A percentile compares a stretch with the other conserved stretches of the same genome.
These are phyloP conservation scores for Cystobasidiaceae sp. DNA, from an alignment of 1,284 basidiomycete species.

Conservation along the genomic window DNA sequence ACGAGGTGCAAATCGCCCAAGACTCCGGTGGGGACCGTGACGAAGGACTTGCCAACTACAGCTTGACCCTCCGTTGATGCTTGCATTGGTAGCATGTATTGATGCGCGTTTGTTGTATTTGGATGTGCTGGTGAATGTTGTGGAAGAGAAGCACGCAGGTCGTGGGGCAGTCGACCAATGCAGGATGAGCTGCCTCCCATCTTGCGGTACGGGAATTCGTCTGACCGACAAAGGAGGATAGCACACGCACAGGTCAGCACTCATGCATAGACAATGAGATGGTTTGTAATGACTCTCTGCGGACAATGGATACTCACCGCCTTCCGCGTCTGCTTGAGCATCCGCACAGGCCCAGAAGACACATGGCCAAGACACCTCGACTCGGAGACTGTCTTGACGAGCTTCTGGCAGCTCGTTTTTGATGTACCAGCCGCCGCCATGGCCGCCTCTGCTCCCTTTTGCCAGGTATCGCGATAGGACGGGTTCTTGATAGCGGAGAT, in stretches of 20 bases:
- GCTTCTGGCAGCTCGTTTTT: slow-evolving; percentile 6
- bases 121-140: slow-evolving; percentile 18
- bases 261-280: too few relatives aligned
- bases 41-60: neutral
- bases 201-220: neutral
- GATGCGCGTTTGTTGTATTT: slow-evolving; percentile 13
- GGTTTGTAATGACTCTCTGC: too few relatives aligned
- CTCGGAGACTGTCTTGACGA: slow-evolving; percentile 9
- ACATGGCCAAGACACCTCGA: slow-evolving; percentile 28
- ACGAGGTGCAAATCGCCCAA: slow-evolving; percentile 6
- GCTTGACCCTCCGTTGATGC: neutral
- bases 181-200: slow-evolving; percentile 24
- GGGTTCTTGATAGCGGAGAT: slow-evolving; percentile 37
- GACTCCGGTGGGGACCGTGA: slow-evolving; percentile 23
- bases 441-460: slow-evolving; percentile 2
- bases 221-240: neutral
- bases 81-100: slow-evolving; percentile 21
- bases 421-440: slow-evolving; percentile 23
- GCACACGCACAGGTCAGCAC: neutral
- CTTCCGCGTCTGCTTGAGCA: neutral
- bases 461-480: slow-evolving; percentile 18
- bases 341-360: slow-evolving; percentile 37
- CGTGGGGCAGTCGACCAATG: slow-evolving; percentile 10
- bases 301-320: slow-evolving; percentile 12
- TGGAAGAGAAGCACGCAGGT: slow-evolving; percentile 11